phyloP scores from a whole-genome alignment of 495 filamentous ascomycete species.

The Lasiosphaeria ovina region DNA sequence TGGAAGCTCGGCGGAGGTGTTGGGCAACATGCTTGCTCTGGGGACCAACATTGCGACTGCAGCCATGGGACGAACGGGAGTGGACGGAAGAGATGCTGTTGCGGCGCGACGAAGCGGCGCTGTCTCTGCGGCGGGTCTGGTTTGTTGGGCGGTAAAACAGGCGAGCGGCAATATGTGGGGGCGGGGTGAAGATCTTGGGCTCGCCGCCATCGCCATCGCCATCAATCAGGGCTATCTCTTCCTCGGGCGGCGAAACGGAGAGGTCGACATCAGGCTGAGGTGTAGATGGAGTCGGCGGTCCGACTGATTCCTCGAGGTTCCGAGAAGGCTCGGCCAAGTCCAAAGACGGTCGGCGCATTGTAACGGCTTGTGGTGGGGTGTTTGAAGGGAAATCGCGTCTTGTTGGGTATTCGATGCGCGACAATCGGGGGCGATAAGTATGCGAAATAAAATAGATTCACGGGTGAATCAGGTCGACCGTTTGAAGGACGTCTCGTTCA shows the following conservation, averaged over 20 bases:
- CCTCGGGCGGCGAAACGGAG: slow-evolving; percentile 34
- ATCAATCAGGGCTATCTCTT: slow-evolving; percentile 33
- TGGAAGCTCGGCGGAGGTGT: slow-evolving; percentile 85
- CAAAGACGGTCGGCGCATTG: slow-evolving; percentile 44
- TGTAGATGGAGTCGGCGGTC: slow-evolving; percentile 32
- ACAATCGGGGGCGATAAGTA: background rate
- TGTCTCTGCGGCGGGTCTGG: slow-evolving; percentile 73
- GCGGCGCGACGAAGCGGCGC: slow-evolving; percentile 80
- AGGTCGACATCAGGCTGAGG: slow-evolving; percentile 35
- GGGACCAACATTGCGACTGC: slow-evolving; percentile 57
- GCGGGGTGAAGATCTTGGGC: slow-evolving; percentile 58
- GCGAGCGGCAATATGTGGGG: slow-evolving; percentile 80
- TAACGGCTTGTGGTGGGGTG: slow-evolving; percentile 8
- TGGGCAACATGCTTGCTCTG: slow-evolving; percentile 84
- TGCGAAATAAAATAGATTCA: background rate
- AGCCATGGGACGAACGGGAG: slow-evolving; percentile 62
- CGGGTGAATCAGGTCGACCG: background rate
- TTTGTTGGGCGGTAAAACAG: slow-evolving; percentile 66
- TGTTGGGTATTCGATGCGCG: background rate
- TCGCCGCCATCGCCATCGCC: slow-evolving; percentile 25
- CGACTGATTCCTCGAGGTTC: slow-evolving; percentile 45
- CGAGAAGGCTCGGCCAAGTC: slow-evolving; percentile 45
- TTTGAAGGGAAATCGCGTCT: slow-evolving; percentile 3
- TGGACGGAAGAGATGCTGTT: slow-evolving; percentile 87
- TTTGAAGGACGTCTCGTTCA: background rate